A percentile compares a stretch with the other conserved stretches of the same genome.
Conservation (phyloP, 306 rosid genomes). For the Pyrus bretschneideri region DNA sequence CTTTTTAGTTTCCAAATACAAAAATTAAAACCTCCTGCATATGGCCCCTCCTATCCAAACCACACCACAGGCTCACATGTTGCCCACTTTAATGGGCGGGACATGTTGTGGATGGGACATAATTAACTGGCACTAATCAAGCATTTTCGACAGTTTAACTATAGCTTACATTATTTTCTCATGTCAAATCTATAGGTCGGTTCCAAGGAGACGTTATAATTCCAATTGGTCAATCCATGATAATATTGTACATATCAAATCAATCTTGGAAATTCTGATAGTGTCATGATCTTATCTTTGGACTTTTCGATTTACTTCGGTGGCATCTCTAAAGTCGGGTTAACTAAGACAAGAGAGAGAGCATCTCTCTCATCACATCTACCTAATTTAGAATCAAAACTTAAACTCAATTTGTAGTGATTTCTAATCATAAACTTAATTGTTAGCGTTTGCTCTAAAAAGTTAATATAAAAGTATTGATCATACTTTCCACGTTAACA, state of each 20-base stretch:
- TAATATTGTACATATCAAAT: conserved; percentile 27
- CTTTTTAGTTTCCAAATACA: background rate
- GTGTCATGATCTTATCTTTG: conserved; percentile 22
- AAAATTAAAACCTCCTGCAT: conserved; percentile 1
- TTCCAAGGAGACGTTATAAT: conserved; percentile 5
- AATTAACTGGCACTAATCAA: conserved; percentile 15
- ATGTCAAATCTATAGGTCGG: conserved; percentile 9
- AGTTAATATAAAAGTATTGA: no score
- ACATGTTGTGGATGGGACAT: conserved; percentile 42
- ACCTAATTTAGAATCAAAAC: background rate
- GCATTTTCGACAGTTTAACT: conserved; percentile 16
- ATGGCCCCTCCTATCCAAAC: conserved; percentile 38
- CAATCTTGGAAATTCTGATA: conserved; percentile 5
- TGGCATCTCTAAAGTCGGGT: background rate
- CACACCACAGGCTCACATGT: conserved; percentile 36
- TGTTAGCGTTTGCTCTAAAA: no score
- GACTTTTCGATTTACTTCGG: conserved; percentile 1
- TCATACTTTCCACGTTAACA: no score
- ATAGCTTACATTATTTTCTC: conserved; percentile 7
- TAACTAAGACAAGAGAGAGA: background rate
- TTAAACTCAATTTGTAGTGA: background rate
- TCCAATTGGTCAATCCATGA: conserved; percentile 19
- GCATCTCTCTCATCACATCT: background rate
- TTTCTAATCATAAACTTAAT: no score
- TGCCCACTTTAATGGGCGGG: conserved; percentile 43